These are phyloP conservation scores for Iris macrosiphon DNA, from an alignment of 106 monocot genomes.

Conservation along the genomic window DNA sequence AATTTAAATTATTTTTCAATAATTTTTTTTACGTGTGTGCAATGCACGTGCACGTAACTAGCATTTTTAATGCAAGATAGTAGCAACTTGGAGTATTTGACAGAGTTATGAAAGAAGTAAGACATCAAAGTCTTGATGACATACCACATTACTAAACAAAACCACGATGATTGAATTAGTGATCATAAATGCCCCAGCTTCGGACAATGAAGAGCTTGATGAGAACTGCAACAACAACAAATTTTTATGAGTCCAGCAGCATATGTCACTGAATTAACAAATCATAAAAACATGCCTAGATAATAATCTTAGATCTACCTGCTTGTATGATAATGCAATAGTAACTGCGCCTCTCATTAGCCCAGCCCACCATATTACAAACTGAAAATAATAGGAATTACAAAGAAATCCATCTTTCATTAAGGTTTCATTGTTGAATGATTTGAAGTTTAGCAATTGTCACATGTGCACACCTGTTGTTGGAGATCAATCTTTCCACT, in stretches of 20 bases:
- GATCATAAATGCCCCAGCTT: conserved; percentile 17
- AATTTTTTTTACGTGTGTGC: too few relatives aligned
- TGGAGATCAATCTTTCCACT: conserved; percentile 8
- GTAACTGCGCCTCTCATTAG: conserved; percentile 32
- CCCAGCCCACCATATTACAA: conserved; percentile 32
- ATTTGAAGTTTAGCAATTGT: neutral
- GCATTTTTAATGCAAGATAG: too few relatives aligned
- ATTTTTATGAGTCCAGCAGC: too few relatives aligned
- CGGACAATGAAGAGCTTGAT: conserved; percentile 13
- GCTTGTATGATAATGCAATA: conserved; percentile 24
- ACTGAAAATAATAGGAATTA: conserved; percentile 12
- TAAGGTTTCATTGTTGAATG: neutral
- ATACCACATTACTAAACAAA: conserved; percentile 27
- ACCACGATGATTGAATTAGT: conserved; percentile 22
- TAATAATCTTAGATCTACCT: neutral
- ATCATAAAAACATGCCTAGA: too few relatives aligned
- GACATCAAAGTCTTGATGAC: too few relatives aligned
- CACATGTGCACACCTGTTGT: conserved; percentile 13
- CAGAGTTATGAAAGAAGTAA: too few relatives aligned
- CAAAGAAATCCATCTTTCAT: neutral
- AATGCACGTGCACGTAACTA: too few relatives aligned
- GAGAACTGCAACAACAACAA: conserved; percentile 7
- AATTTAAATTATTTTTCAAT: too few relatives aligned
- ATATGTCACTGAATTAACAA: too few relatives aligned
- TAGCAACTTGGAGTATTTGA: too few relatives aligned